Evolutionary conservation across 2,329 filamentous ascomycete genomes (phyloP).

Genomic region (Trichoderma lentiforme): DNA sequence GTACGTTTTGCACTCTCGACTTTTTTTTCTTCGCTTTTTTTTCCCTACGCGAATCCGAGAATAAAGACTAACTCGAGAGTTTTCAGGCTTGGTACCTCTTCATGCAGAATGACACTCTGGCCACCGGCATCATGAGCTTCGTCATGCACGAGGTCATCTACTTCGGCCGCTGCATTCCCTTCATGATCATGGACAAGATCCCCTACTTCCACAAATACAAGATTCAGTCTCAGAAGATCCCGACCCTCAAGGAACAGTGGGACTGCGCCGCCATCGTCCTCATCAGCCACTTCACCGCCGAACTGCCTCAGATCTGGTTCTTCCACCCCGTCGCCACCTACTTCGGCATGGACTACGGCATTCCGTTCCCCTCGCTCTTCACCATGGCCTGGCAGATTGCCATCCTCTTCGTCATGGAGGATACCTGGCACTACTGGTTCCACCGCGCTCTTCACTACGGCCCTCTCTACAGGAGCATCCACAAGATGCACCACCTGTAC

Average conservation of each 20-base stretch:
- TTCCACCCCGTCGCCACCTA: conserved; percentile 96
- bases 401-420: conserved; percentile 93
- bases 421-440: conserved; percentile 97
- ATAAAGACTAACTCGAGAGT: not conserved
- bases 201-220: conserved; percentile 91
- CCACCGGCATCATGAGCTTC: conserved; percentile 97
- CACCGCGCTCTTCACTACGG: conserved; percentile 93
- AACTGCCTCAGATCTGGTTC: conserved; percentile 97
- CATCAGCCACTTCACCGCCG: conserved; percentile 93
- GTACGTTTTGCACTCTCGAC: conserved; percentile 43
- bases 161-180: conserved; percentile 87
- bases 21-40: not conserved
- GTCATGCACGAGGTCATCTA: conserved; percentile 91
- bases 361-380: conserved; percentile 81
- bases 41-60: not conserved
- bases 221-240: conserved; percentile 86
- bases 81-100: conserved; percentile 82
- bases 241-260: conserved; percentile 90
- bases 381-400: conserved; percentile 90
- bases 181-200: conserved; percentile 86
- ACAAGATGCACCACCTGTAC: conserved; percentile 99
- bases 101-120: conserved; percentile 96
- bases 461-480: conserved; percentile 90
- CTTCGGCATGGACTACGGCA: conserved; percentile 81
- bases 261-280: conserved; percentile 91